These are phyloP conservation scores for Nakazawaea laoshanensis DNA, from an alignment of 805 yeast genomes.

Conservation along the genomic window DNA sequence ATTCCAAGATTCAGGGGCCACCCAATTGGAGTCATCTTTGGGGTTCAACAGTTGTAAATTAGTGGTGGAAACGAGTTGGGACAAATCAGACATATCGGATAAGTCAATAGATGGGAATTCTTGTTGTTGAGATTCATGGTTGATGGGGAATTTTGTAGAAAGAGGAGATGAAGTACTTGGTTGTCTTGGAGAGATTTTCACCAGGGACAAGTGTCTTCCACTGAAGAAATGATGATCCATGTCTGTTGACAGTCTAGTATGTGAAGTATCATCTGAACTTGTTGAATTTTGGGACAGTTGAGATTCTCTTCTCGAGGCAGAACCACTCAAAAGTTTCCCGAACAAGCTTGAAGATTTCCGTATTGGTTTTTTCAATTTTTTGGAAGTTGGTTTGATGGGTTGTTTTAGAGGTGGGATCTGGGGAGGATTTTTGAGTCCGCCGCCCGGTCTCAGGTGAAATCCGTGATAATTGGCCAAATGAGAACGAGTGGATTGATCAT, in stretches of 20 bases:
- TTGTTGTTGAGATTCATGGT: not conserved
- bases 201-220: conserved; percentile 7
- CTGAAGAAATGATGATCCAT: conserved; percentile 5
- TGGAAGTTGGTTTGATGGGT: conserved; percentile 40
- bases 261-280: not conserved
- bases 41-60: conserved; percentile 7
- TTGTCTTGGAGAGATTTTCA: conserved; percentile 2
- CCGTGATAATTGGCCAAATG: conserved; percentile 27
- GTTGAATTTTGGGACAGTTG: conserved; percentile 3
- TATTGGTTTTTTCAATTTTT: conserved; percentile 17
- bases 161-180: conserved; percentile 1
- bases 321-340: conserved; percentile 12
- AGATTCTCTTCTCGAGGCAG: conserved; percentile 6
- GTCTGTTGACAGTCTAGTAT: not conserved
- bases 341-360: conserved; percentile 26
- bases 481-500: too few species aligned
- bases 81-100: conserved; percentile 8
- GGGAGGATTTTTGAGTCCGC: conserved; percentile 11
- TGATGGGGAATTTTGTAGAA: conserved; percentile 1
- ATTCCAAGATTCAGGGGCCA: conserved; percentile 12
- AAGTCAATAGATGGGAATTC: conserved; percentile 4
- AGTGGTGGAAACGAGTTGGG: conserved; percentile 8
- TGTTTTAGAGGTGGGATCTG: conserved; percentile 37
- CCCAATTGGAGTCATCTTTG: conserved; percentile 10
- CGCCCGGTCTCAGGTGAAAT: conserved; percentile 28